Base-by-base conservation (phyloP, 1,284 basidiomycete species). In the Anthracocystis walkeri region DNA sequence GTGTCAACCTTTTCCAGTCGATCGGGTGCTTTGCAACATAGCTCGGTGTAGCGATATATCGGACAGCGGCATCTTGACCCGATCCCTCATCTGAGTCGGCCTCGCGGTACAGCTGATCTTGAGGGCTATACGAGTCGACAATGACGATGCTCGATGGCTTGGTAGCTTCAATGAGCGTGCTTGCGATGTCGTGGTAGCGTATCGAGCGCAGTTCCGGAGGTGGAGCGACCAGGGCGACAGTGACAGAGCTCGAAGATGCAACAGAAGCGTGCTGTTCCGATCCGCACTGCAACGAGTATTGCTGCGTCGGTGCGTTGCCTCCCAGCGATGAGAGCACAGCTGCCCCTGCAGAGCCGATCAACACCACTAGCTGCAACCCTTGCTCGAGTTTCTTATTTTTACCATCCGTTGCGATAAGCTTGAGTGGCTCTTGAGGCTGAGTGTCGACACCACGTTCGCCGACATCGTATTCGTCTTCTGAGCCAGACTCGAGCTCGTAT, bases 401-500 rank as follows among this genome's bases (percentile, higher is more conserved):
- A 1, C 48, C 58, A 18, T 45, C 50, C 10, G 44, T 23, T 0
- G 31, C n/a, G 5, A 55, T 41, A 23, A 71, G 42, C 3, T 16
- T 20, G 54, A 61, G 54, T 1, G 61, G 50, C 25, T 65, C 54
- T 31, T 56, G 48, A 7, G 52, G 5, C 12, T 49, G 33, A 10
- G 2, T 16, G 8, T n/a, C 38, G 4, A 6, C 11, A 14, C 14
- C 27, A 0, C 52, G 41, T 3, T 14, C 10, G 12, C 4, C 35
- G 16, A 5, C 48, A 5, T 70, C 65, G n/a, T 51, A 58, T 16
- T 74, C 71, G 53, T 75, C 72, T 38, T 75, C 72, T 2, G 72
- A 75, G 41, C 66, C 66, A 8, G 66, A 69, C 51, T 75, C 72
- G n/a, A 75, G 46, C 49, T 75, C 72, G 62, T 75, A 66, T 21